Base-by-base conservation (phyloP, 106 monocot genomes). In the Dactylorhiza incarnata region DNA sequence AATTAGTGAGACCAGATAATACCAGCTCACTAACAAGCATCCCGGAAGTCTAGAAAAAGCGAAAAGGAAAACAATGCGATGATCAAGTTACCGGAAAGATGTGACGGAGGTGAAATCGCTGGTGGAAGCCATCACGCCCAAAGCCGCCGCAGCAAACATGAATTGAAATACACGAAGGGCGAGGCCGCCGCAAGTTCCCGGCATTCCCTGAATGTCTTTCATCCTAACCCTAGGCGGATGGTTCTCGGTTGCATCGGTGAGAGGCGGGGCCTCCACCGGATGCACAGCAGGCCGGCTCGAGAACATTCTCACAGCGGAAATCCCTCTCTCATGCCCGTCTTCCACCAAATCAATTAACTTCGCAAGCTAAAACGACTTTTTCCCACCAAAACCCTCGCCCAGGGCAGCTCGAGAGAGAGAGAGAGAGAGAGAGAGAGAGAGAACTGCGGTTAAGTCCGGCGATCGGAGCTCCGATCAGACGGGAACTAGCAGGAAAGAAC, bases 131-230 rank as follows among this genome's bases (percentile, higher is more conserved):
- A 96, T 96, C 71, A 96, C 88, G 43, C 77, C 70, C 48, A 96
- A 84, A 3, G 93, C 85, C 0, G 87, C 92, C 9, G 55, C 79
- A 5, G 90, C 95, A 73, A 93, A 96, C 47, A 84, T 23, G 77
- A 90, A 90, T 77, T 96, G 95, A 44, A 73, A 61, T 47, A 89
- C 20, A 65, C 95, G 86, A 22, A 96, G 85, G 59, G 82, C 82
- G 48, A 96, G 93, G 1, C 95, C 95, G 3, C 90, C 92, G 8
- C 69, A 72, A 1, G 95, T 96, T 4, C 95, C 95, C 4, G 92
- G 88, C 93, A 89, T 90, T 20, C 95, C 95, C 69, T 90, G 90
- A 24, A 90, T 66, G 54, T 96, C 95, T 82, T 91, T 93, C 95
- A 96, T 90, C 82, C 95, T 78, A 76, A 90, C 83, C 79, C 88